These are phyloP conservation scores for Penicillium herquei DNA, from an alignment of 495 filamentous ascomycete genomes.

Conservation along the genomic window DNA sequence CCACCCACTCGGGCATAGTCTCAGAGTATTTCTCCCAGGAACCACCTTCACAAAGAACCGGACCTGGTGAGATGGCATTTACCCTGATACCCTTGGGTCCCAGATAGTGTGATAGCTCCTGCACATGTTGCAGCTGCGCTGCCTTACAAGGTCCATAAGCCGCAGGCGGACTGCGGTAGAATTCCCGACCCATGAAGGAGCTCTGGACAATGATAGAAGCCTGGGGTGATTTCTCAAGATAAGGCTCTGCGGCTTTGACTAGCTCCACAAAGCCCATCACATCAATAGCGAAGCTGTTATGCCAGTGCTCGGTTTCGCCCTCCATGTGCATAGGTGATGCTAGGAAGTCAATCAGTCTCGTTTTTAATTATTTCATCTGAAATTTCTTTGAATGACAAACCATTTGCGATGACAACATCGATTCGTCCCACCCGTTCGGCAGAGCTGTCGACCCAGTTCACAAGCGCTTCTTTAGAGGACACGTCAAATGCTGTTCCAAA, in stretches of 20 bases:
- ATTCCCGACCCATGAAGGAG: constrained; percentile 13
- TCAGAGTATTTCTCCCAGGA: constrained; percentile 5
- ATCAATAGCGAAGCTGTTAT: constrained; percentile 11
- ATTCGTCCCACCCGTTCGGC: constrained; percentile 6
- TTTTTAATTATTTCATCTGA: no score
- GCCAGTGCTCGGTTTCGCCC: constrained; percentile 11
- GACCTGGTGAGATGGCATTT: constrained; percentile 4
- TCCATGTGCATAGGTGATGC: constrained; percentile 15
- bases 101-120: constrained; percentile 8
- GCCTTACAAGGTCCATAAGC: constrained; percentile 8
- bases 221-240: constrained; percentile 7
- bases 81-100: constrained; percentile 5
- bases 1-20: constrained; percentile 11
- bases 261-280: constrained; percentile 15
- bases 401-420: constrained; percentile 12
- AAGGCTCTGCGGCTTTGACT: constrained; percentile 9
- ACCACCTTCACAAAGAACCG: background rate
- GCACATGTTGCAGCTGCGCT: constrained; percentile 10
- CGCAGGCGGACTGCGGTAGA: constrained; percentile 10
- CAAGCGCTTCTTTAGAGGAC: constrained; percentile 1
- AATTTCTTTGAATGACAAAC: background rate
- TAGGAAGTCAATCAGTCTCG: background rate
- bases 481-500: constrained; percentile 10
- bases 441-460: constrained; percentile 9
- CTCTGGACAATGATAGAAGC: constrained; percentile 9